A percentile compares a stretch with the other conserved stretches of the same genome.
phyloP scores from a whole-genome alignment of 768 basidiomycete species.

The Gautieria morchelliformis region DNA sequence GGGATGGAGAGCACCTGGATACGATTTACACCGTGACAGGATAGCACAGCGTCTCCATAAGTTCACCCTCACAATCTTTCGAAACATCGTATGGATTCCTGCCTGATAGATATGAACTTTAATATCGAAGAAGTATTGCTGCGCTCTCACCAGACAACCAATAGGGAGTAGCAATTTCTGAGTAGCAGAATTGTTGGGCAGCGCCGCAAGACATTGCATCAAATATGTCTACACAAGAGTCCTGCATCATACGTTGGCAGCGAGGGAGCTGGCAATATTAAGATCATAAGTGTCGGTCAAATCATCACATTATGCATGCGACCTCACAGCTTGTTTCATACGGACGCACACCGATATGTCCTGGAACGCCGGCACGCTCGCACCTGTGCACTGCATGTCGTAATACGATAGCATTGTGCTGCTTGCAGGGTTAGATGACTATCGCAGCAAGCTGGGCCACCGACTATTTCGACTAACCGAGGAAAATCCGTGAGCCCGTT shows the following conservation, averaged over 20 bases:
- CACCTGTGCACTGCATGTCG: slow-evolving; percentile 39
- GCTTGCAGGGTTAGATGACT: neutral
- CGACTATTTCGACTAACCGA: slow-evolving; percentile 24
- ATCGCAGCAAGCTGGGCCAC: slow-evolving; percentile 3
- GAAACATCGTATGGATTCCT: slow-evolving; percentile 26
- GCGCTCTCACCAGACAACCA: neutral
- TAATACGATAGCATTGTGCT: slow-evolving; percentile 31
- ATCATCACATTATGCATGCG: too few species aligned
- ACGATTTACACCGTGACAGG: neutral
- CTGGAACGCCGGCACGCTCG: slow-evolving; percentile 38
- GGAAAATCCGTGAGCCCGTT: slow-evolving; percentile 56
- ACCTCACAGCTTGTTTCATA: slow-evolving; percentile 47
- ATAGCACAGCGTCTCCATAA: neutral
- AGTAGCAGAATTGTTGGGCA: slow-evolving; percentile 56
- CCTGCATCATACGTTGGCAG: slow-evolving; percentile 2
- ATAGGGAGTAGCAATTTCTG: slow-evolving; percentile 29
- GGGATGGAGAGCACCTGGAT: too few species aligned
- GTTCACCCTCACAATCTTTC: slow-evolving; percentile 24
- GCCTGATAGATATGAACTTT: slow-evolving; percentile 1
- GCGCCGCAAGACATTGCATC: slow-evolving; percentile 59
- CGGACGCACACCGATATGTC: slow-evolving; percentile 32
- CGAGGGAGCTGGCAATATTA: neutral
- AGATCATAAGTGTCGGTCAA: too few species aligned
- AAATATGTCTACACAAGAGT: slow-evolving; percentile 53
- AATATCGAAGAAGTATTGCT: too few species aligned